phyloP scores from a whole-genome alignment of 139 green algal genomes.

The Chlorella ohadii region DNA sequence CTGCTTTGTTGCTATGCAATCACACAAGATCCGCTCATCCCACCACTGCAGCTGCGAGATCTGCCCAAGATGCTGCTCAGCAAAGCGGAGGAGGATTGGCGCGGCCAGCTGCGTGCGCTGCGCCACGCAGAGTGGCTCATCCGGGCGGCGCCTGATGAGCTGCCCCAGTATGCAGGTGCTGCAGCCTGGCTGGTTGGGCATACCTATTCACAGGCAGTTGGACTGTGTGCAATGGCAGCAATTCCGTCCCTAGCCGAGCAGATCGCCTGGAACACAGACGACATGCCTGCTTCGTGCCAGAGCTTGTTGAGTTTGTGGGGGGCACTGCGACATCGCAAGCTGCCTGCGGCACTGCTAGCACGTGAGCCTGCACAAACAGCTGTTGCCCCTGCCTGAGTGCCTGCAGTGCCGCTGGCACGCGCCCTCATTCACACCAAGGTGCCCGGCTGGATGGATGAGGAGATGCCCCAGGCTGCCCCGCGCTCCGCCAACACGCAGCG shows the following conservation, averaged over 20 bases:
- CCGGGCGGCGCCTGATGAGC: slow-evolving; percentile 75
- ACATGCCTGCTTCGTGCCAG: too few species aligned
- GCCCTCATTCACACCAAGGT: slow-evolving; percentile 73
- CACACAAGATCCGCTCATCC: too few species aligned
- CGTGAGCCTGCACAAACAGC: too few species aligned
- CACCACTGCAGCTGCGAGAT: slow-evolving; percentile 49
- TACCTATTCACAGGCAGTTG: too few species aligned
- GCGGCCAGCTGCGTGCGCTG: slow-evolving; percentile 65
- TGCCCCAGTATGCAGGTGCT: slow-evolving; percentile 56
- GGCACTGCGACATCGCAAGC: too few species aligned
- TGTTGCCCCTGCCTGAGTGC: too few species aligned
- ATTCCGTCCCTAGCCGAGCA: too few species aligned
- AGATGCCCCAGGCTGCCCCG: slow-evolving; percentile 10
- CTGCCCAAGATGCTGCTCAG: slow-evolving; percentile 34
- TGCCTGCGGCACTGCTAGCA: too few species aligned
- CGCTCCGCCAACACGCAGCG: slow-evolving; percentile 30
- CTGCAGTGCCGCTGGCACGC: slow-evolving; percentile 64
- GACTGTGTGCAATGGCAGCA: too few species aligned
- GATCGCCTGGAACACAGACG: too few species aligned
- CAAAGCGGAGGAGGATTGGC: slow-evolving; percentile 59
- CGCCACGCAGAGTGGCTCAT: slow-evolving; percentile 61
- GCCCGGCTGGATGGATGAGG: slow-evolving; percentile 67
- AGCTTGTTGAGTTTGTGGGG: too few species aligned
- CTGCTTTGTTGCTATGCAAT: too few species aligned
- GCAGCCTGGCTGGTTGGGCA: neutral